Evolutionary conservation across 495 filamentous ascomycete genomes (phyloP).

Genomic region (Penicillium desertorum): DNA sequence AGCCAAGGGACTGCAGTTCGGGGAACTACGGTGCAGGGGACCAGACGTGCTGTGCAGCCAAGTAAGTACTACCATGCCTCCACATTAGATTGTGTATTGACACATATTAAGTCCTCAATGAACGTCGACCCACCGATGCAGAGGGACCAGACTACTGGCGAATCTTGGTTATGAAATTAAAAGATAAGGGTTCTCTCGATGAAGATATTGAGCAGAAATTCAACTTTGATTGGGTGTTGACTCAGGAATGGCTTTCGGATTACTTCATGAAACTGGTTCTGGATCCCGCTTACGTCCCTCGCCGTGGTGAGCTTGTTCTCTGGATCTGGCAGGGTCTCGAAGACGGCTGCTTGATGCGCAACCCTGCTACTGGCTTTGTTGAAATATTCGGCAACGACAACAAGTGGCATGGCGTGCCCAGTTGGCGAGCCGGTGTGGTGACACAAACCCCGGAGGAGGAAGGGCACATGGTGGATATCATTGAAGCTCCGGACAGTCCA

Average conservation of each 20-base stretch:
- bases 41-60: background rate
- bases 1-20: constrained; percentile 10
- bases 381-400: constrained; percentile 34
- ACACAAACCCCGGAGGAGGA: constrained; percentile 49
- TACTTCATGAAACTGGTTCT: constrained; percentile 37
- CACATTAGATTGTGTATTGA: background rate
- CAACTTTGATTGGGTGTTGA: constrained; percentile 56
- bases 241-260: constrained; percentile 37
- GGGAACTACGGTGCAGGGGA: background rate
- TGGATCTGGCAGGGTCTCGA: constrained; percentile 41
- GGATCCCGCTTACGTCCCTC: constrained; percentile 53
- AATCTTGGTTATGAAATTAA: constrained; percentile 49
- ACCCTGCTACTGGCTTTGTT: constrained; percentile 28
- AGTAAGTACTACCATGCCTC: background rate
- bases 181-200: constrained; percentile 38
- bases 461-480: constrained; percentile 44
- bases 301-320: constrained; percentile 58
- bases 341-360: constrained; percentile 38
- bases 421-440: constrained; percentile 59
- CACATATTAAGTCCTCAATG: background rate
- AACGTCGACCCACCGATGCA: constrained; percentile 26
- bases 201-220: constrained; percentile 45
- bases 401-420: constrained; percentile 35
- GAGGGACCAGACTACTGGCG: constrained; percentile 56
- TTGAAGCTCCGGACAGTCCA: constrained; percentile 37